Evolutionary conservation across 2,329 filamentous ascomycete genomes (phyloP).

Genomic region (Sporothrix phasma): DNA sequence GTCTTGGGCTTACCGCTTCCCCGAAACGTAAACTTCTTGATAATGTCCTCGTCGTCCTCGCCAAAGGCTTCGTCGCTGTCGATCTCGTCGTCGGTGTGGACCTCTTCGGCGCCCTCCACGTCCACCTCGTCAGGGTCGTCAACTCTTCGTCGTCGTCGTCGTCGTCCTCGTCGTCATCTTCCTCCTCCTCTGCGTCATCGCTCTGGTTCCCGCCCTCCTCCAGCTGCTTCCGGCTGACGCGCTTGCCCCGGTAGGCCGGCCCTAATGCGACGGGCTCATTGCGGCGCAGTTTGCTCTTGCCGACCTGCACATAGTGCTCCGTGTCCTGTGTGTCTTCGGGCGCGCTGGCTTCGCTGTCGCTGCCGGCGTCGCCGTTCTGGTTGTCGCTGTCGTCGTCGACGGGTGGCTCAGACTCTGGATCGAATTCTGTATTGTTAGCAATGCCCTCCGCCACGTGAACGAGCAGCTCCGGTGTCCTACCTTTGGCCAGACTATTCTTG

Average conservation of each 20-base stretch:
- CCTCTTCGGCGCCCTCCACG: slow-evolving; percentile 39
- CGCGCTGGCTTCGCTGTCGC: slow-evolving; percentile 39
- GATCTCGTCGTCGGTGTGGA: slow-evolving; percentile 50
- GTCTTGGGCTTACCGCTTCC: slow-evolving; percentile 45
- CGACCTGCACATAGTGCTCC: slow-evolving; percentile 78
- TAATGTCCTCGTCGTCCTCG: slow-evolving; percentile 73
- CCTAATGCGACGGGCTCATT: slow-evolving; percentile 60
- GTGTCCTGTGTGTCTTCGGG: slow-evolving; percentile 52
- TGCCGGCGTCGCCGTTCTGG: slow-evolving; percentile 27
- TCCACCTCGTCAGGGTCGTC: slow-evolving; percentile 48
- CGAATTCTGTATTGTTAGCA: slow-evolving; percentile 50
- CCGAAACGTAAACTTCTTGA: slow-evolving; percentile 60
- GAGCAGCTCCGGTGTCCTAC: slow-evolving; percentile 30
- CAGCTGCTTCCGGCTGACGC: slow-evolving; percentile 60
- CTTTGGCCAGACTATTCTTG: slow-evolving; percentile 52
- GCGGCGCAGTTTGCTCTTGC: slow-evolving; percentile 75
- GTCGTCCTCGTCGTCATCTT: slow-evolving; percentile 38
- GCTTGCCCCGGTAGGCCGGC: slow-evolving; percentile 68
- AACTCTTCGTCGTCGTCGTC: slow-evolving; percentile 26
- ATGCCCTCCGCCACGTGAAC: background rate
- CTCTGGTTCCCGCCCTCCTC: slow-evolving; percentile 46
- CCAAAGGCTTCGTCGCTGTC: slow-evolving; percentile 63
- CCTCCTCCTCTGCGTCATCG: slow-evolving; percentile 43
- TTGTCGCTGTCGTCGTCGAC: slow-evolving; percentile 44
- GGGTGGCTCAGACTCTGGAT: slow-evolving; percentile 60